Base-by-base conservation (phyloP, 2,329 filamentous ascomycete genomes). In the Venturia pyrina region DNA sequence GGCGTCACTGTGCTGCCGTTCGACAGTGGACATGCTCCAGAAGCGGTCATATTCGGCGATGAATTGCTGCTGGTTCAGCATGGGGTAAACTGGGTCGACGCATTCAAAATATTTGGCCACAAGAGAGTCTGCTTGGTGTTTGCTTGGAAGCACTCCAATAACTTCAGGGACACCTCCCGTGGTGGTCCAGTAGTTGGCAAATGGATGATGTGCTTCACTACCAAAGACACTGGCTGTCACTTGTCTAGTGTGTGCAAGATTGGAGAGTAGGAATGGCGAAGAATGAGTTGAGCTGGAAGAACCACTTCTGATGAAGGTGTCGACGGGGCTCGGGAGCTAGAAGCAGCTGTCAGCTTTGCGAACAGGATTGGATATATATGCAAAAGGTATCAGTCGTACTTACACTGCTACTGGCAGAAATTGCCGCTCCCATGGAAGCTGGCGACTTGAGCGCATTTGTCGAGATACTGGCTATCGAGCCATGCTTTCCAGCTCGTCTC, bases 151-250 rank as follows among this genome's bases (percentile, higher is more conserved):
- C 3, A 92, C 88, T 1, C 84, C 86, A 56, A 92, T 86, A 7
- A 92, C 89, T 75, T 93, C 90, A 10, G 85, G 81, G 21, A 93
- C 77, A 0, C 89, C 89, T 61, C 90, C 89, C 68, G 87, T 84
- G 71, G 87, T 90, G 2, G 89, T 93, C 90, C 90, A 93, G 75
- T 93, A 93, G 73, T 93, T 93, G 71, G 88, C 87, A 73, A 92
- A 92, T 0, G 89, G 89, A 72, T 91, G 89, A 72, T 91, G 88
- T 0, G 87, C 87, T 17, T 88, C 89, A 68, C 91, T 86, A n/a
- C 89, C 89, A 72, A 93, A 93, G 65, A 92, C 88, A 69, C 90
- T 91, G 65, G 87, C 90, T 1, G 87, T 87, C 7, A 86, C 86
- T 11, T 87, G 85, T 53, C 85, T 81, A 0, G 89, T 89, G 72